Percentiles rank a stretch among this genome's conserved stretches.
Conservation (phyloP, 176 grass and related monocot species). For the Phoenix roebelenii region DNA sequence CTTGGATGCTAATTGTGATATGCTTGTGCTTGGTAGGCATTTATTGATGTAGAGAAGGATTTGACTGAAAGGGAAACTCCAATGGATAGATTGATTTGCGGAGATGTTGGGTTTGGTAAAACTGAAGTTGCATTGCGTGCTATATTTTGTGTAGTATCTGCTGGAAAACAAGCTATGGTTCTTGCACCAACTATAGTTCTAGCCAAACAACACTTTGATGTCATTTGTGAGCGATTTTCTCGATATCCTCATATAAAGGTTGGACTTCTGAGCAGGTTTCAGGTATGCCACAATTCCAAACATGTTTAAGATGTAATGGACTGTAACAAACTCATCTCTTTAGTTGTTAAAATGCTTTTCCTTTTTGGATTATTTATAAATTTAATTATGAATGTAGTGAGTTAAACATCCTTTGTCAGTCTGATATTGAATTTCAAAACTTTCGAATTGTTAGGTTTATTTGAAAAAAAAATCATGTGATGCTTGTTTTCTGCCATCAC, state of each 20-base stretch:
- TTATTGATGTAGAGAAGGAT: slow-evolving; percentile 94
- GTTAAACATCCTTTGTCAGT: too few species aligned
- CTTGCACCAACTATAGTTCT: slow-evolving; percentile 85
- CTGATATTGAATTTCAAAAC: too few species aligned
- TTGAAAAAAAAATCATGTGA: too few species aligned
- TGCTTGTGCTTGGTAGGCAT: slow-evolving; percentile 51
- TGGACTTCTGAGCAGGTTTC: slow-evolving; percentile 67
- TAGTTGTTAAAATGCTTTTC: too few species aligned
- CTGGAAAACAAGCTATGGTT: slow-evolving; percentile 88
- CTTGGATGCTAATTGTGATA: slow-evolving; percentile 15
- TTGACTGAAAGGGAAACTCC: slow-evolving; percentile 89
- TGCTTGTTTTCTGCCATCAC: too few species aligned
- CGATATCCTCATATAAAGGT: slow-evolving; percentile 71
- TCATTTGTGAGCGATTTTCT: slow-evolving; percentile 82
- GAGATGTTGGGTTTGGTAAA: slow-evolving; percentile 99
- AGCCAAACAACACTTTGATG: slow-evolving; percentile 84
- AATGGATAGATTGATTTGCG: slow-evolving; percentile 96
- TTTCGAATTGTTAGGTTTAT: too few species aligned
- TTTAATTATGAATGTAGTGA: too few species aligned
- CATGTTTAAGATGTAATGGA: background rate
- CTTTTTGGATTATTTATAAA: too few species aligned
- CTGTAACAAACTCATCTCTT: too few species aligned
- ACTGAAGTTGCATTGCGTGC: slow-evolving; percentile 89
- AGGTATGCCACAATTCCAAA: slow-evolving; percentile 40
- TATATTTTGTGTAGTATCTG: slow-evolving; percentile 75